phyloP scores from a whole-genome alignment of 2,329 filamentous ascomycete species.

The Epichloe baconii region DNA sequence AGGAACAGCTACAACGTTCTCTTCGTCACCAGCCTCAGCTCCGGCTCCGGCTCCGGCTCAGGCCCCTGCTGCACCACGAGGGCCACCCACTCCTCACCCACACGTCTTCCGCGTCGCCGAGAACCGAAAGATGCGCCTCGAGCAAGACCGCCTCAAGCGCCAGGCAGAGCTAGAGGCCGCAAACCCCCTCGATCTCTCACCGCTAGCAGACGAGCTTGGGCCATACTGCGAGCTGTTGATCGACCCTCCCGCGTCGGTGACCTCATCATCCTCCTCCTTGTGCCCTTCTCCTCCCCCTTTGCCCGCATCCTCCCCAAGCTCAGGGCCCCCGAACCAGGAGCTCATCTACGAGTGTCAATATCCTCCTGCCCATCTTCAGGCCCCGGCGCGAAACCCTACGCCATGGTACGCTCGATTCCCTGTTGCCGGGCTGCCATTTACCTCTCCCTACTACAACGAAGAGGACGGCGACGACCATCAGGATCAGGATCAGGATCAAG shows the following conservation, averaged over 20 bases:
- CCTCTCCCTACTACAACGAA: not conserved
- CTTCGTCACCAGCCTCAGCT: too few species aligned
- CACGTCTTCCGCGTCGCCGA: not conserved
- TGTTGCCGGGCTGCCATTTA: not conserved
- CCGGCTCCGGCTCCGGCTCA: too few species aligned
- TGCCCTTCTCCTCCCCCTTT: too few species aligned
- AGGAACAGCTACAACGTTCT: too few species aligned
- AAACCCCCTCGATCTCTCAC: not conserved
- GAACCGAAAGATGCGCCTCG: not conserved
- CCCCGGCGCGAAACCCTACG: not conserved
- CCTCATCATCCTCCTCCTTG: not conserved
- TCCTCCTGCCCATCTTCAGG: not conserved
- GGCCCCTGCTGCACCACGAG: not conserved
- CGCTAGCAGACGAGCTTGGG: not conserved
- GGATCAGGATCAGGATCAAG: too few species aligned
- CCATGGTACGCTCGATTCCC: not conserved
- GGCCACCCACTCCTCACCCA: not conserved
- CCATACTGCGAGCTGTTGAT: not conserved
- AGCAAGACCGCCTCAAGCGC: not conserved
- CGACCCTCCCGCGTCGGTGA: not conserved
- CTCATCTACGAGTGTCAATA: not conserved
- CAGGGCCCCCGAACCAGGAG: not conserved
- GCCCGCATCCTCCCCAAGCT: not conserved
- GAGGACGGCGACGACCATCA: too few species aligned
- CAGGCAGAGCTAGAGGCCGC: not conserved